A percentile compares a stretch with the other conserved stretches of the same genome.
These are phyloP conservation scores for Pyracantha coccinea DNA, from an alignment of 331 rosid genomes.

Conservation along the genomic window DNA sequence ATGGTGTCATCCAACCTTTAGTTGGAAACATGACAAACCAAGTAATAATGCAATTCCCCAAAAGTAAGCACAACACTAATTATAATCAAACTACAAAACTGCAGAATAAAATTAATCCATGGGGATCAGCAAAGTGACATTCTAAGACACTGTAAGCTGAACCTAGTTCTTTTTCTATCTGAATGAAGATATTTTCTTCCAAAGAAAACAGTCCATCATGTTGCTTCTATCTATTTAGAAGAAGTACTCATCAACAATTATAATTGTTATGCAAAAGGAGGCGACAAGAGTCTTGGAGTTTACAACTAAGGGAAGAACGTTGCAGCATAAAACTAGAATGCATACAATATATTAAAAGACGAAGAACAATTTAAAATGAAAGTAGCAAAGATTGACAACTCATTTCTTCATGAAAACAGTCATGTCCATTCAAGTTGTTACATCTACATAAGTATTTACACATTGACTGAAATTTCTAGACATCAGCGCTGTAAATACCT, in stretches of 20 bases:
- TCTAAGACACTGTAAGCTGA: not conserved
- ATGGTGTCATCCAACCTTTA: not conserved
- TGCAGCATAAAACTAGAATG: not conserved
- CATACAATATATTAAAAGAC: not conserved
- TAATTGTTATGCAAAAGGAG: not conserved
- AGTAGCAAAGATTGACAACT: not conserved
- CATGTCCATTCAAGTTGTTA: not conserved
- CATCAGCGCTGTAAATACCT: conserved; percentile 35
- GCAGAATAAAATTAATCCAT: not conserved
- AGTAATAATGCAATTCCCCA: not conserved
- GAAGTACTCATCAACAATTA: not conserved
- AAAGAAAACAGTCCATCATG: not conserved
- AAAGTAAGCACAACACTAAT: not conserved
- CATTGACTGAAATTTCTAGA: not conserved
- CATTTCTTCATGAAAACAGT: not conserved
- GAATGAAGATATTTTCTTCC: not conserved
- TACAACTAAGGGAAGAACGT: not conserved
- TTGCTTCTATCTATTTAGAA: not conserved
- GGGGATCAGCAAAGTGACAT: not conserved
- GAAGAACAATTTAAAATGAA: not conserved
- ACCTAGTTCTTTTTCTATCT: not conserved
- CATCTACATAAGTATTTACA: not conserved
- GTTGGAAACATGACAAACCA: not conserved
- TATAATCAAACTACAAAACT: not conserved
- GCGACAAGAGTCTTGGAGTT: not conserved